phyloP scores from a whole-genome alignment of 2,329 filamentous ascomycete genomes.

The Colletotrichum viniferum region DNA sequence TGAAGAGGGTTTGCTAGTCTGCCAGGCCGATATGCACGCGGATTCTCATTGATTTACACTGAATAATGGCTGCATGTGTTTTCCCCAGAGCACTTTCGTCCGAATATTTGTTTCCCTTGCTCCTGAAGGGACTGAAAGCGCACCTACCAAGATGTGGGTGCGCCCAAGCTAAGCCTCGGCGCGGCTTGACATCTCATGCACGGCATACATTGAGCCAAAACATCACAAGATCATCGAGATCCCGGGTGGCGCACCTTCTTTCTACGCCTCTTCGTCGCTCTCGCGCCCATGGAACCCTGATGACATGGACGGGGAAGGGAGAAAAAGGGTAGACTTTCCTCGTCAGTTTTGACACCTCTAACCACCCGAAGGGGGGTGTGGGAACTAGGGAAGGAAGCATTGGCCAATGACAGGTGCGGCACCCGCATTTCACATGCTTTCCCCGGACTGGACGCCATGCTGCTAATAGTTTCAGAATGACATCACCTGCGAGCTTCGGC shows the following conservation, averaged over 20 bases:
- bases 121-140: neutral
- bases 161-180: neutral
- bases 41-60: neutral
- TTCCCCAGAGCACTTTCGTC: neutral
- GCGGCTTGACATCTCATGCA: neutral
- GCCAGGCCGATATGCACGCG: neutral
- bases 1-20: neutral
- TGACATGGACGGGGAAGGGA: neutral
- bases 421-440: conserved; percentile 18
- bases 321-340: neutral
- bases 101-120: neutral
- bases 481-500: conserved; percentile 18
- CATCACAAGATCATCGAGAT: neutral
- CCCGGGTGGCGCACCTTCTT: neutral
- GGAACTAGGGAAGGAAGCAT: neutral
- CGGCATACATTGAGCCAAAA: neutral
- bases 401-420: conserved; percentile 3
- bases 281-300: neutral
- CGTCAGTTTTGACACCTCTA: neutral
- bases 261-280: neutral
- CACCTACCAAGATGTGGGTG: neutral
- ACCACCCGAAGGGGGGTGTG: neutral
- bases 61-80: neutral
- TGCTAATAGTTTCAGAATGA: conserved; percentile 21
- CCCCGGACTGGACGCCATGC: conserved; percentile 7